phyloP scores from a whole-genome alignment of 169 alveolate species.

The Plasmodium billcollinsi region DNA sequence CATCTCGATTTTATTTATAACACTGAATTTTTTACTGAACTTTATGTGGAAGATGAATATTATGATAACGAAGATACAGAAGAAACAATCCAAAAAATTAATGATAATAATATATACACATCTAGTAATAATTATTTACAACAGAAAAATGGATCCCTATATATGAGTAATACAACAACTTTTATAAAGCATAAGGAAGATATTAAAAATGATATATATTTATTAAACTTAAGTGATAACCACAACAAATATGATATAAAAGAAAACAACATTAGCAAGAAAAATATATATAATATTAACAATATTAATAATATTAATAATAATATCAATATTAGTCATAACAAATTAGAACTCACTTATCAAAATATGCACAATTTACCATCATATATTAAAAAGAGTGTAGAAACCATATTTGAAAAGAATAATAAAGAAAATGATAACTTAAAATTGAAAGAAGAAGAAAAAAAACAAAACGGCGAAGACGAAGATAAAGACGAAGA shows the following conservation, averaged over 20 bases:
- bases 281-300: neutral
- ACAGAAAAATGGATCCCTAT: neutral
- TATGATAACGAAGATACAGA: neutral
- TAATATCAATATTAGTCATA: neutral
- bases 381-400: constrained; percentile 25
- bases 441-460: neutral
- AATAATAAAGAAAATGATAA: constrained; percentile 2
- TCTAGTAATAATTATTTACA: neutral
- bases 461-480: too few species aligned
- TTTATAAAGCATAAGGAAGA: neutral
- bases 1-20: constrained; percentile 33
- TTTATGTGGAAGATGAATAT: neutral
- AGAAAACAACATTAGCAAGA: neutral
- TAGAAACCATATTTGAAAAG: constrained; percentile 24
- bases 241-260: neutral
- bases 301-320: neutral
- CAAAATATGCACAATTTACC: constrained; percentile 43
- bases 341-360: constrained; percentile 15
- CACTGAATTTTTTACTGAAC: neutral
- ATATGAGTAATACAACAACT: too few species aligned
- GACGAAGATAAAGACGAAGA: too few species aligned
- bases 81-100: too few species aligned
- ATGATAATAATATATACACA: neutral
- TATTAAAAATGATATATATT: neutral
- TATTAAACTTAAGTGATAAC: neutral